Base-by-base conservation (phyloP, 2,329 filamentous ascomycete species). In the Microsporum canis region DNA sequence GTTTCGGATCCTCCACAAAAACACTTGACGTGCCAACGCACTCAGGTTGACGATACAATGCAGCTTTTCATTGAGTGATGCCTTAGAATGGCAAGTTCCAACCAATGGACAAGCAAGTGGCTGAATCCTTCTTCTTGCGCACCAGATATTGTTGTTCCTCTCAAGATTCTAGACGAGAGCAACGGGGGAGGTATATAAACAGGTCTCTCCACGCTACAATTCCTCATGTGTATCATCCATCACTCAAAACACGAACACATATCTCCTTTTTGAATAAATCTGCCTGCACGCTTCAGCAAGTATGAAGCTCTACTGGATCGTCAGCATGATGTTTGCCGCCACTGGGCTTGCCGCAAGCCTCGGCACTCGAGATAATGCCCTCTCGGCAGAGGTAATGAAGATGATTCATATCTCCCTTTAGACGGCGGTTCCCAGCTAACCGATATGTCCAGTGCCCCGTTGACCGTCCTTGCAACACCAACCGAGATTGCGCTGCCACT, bases 241-340 rank as follows among this genome's bases (percentile, higher is more conserved):
- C 45, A 51, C 31, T 34, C 43, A 36, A 55, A 17, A 31, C 31
- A 55, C 51, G 17, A 34, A 7, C n/a, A 55, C 3, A 39, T 12
- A 39, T 12, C 8, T 27, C 14, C 39, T 8, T 55, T 7, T n/a
- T n/a, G 33, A 36, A 53, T 3, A 55, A 36, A n/a, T 5, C 31
- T 34, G 17, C 33, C 17, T 31, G 17, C 12, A 8, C 10, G n/a
- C 8, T 3, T 36, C 12, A 5, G 14, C 8, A 31, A 55, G 2
- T 4, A 55, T 55, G 51, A 55, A 55, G 51, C 51, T 55, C 51
- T 55, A 17, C 51, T 36, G 14, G 51, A 55, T 55, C 33, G 31
- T 55, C 51, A 55, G 51, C 51, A n/a, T 55, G 51, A 55, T 55
- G 51, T n/a, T 55, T n/a, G 51, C 51, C 36, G 51, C 51, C 33